These are phyloP conservation scores for Samsoniella hepiali DNA, from an alignment of 2,329 filamentous ascomycete genomes.

Conservation along the genomic window DNA sequence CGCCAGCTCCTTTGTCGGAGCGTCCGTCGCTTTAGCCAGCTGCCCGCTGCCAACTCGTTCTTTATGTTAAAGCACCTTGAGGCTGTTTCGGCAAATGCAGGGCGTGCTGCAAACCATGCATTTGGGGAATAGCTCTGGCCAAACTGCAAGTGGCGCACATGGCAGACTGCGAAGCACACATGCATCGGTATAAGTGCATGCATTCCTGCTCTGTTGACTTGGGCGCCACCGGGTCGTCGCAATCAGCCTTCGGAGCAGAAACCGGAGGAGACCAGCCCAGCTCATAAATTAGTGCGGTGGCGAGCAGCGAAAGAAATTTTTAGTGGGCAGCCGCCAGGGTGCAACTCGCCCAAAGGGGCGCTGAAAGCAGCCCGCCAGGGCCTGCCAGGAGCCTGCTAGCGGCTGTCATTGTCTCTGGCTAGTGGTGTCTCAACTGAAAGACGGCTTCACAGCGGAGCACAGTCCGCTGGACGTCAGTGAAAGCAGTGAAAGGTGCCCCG, in stretches of 20 bases:
- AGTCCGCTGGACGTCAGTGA: not conserved
- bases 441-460: not conserved
- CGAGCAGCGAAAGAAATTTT: conserved; percentile 7
- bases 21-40: not conserved
- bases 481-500: not conserved
- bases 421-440: not conserved
- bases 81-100: not conserved
- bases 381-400: not conserved
- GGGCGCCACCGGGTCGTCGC: not conserved
- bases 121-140: not conserved
- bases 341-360: not conserved
- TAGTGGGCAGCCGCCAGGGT: conserved; percentile 1
- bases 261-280: conserved; percentile 5
- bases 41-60: not conserved
- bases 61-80: not conserved
- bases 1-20: not conserved
- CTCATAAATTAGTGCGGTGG: not conserved
- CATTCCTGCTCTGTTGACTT: not conserved
- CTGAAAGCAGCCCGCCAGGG: not conserved
- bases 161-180: not conserved
- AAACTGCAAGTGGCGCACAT: not conserved
- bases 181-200: not conserved
- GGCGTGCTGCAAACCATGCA: not conserved
- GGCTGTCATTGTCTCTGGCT: not conserved
- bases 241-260: conserved; percentile 13